Evolutionary conservation across 2,329 filamentous ascomycete genomes (phyloP), one percentile per base, ranked within the genome.

Genomic region (Septoria linicola): DNA sequence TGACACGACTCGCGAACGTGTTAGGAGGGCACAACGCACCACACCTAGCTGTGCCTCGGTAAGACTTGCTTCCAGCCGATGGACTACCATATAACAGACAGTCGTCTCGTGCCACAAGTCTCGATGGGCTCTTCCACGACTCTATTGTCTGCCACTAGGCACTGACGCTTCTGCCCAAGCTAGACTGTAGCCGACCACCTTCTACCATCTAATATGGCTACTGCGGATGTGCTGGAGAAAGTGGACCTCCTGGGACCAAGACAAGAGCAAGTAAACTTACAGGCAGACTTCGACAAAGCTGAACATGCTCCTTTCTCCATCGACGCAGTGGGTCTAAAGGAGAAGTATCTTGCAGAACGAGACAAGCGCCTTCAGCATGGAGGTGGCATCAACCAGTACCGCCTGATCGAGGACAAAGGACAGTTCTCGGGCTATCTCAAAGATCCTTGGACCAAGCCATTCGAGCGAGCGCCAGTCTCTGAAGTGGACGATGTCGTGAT

Each of bases 371-470:
- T 60, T n/a, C 34, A 53, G 23, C 36, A 51, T 35, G 54, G 52
- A 11, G 52, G 51, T 20, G 58, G 56, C 8, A 59, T 60, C 35
- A 47, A 59, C 21, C 58, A 60, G 37, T 60, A 60, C 32, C 49
- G 41, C 7, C 44, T 59, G 7, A 55, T 60, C 17, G 58, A 60
- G n/a, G 49, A 57, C 14, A 40, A 47, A 16, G 51, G 51, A 39
- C 41, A 48, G 23, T 60, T 60, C 47, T 40, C 51, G 5, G 44
- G 49, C 34, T 60, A 53, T 16, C 46, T 60, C 4, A 52, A 52
- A 19, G 58, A 60, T 23, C 56, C 56, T 2, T 60, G 56, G 56
- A 50, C 51, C 11, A 32, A 55, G 23, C 51, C 51, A 6, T 51
- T 57, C 14, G 52, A 41, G 36, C 50, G 58, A 27, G 56, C 57